Evolutionary conservation across 768 basidiomycete species (phyloP), one percentile per base, ranked within the genome.

Genomic region (Daedaleopsis sinensis): DNA sequence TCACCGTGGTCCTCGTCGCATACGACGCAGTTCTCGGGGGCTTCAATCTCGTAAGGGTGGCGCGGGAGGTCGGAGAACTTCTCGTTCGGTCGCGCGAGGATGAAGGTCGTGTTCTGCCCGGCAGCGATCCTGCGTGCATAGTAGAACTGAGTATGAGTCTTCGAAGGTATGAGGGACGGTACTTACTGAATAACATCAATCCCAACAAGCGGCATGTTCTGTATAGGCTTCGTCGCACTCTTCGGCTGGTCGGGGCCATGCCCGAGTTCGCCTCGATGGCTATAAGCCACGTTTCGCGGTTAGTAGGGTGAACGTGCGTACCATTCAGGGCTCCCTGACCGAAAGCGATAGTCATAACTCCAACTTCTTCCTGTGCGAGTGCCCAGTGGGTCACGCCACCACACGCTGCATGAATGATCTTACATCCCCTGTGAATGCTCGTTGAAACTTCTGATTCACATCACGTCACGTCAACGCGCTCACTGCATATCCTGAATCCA

Each of bases 321-420:
- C 90, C 90, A 67, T 93, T 91, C n/a, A 84, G 82, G n/a, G 91
- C 91, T 65, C 90, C 91, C 70, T 93, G 91, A 1, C 91, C 91
- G 82, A 89, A 93, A 5, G 86, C 88, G 32, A 96, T 88, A 4
- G 92, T 91, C 88, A 96, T 93, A 0, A 85, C 76, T n/a, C 77
- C 73, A 36, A 78, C 85, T 43, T 92, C 90, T 16, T 91, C 93
- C 3, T 85, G 81, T 0, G 89, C 84, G 32, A 91, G 78, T 7
- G 88, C 80, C 80, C 92, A 97, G 70, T 96, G 92, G 0, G 94
- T 94, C 16, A 95, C 93, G 18, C 95, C 95, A 36, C 96, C 96
- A 46, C 87, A 89, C 18, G 81, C 77, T 1, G 87, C 87, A 8
- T 82, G 77, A 21, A 76, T 74, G 32, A 92, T 85, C 70, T 93